Conservation (phyloP, 768 basidiomycete genomes). For the Tubosaeta sp. region DNA sequence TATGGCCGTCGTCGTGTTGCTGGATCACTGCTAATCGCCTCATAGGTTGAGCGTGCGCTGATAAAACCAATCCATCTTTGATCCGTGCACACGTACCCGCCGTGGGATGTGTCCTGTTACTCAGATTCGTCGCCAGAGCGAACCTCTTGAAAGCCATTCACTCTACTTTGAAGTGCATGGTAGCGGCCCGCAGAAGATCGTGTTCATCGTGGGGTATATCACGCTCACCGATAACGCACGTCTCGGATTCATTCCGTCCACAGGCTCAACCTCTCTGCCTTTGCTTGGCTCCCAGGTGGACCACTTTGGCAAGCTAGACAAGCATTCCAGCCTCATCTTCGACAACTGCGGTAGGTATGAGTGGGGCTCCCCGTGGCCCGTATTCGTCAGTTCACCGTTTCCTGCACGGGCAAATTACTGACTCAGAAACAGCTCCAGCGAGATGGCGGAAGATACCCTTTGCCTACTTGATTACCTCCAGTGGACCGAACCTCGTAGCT, state of each 20-base stretch:
- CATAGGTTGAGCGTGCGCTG: no score
- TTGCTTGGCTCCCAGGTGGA: conserved; percentile 66
- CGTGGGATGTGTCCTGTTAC: conserved; percentile 79
- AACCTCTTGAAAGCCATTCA: conserved; percentile 60
- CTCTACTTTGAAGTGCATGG: conserved; percentile 82
- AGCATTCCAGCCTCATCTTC: conserved; percentile 67
- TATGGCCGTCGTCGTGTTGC: no score
- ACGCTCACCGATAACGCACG: not conserved
- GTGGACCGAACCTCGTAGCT: conserved; percentile 57
- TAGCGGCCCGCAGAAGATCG: conserved; percentile 53
- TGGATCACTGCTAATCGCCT: no score
- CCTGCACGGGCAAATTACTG: not conserved
- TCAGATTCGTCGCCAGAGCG: conserved; percentile 41
- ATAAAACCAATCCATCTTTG: conserved; percentile 43
- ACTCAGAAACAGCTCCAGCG: conserved; percentile 48
- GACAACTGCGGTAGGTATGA: conserved; percentile 85
- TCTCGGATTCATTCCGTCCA: not conserved
- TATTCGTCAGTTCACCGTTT: conserved; percentile 54
- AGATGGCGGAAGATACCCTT: conserved; percentile 74
- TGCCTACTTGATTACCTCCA: conserved; percentile 64
- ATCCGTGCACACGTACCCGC: conserved; percentile 55
- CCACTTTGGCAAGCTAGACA: conserved; percentile 50
- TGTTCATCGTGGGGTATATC: conserved; percentile 71
- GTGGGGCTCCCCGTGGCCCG: conserved; percentile 64
- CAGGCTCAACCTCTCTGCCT: conserved; percentile 60